Evolutionary conservation across 176 grass and related monocot genomes (phyloP), one percentile per base, ranked within the genome.

Genomic region (Ensete ventricosum): DNA sequence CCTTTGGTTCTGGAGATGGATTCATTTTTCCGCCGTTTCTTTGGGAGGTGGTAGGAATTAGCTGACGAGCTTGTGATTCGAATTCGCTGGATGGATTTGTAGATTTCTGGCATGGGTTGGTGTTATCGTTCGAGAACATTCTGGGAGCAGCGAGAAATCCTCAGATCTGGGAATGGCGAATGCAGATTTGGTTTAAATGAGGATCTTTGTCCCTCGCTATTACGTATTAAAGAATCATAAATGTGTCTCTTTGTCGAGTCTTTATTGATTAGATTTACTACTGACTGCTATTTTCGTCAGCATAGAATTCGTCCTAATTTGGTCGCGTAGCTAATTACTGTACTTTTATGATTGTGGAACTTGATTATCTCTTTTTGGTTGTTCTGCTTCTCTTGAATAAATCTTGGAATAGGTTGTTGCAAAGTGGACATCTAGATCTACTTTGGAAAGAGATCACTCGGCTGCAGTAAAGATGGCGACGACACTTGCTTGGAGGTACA

Each of bases 401-500:
- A 71, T 71, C 13, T 34, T n/a, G 51, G 21, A 11, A 65, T 53
- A 48, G 52, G 11, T 54, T 59, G 53, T 50, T 16, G 11, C 24
- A 48, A 49, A 50, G 14, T 67, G 49, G 9, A 60, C 65, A 57
- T n/a, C 11, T 71, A 50, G 66, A 23, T 79, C 64, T 51, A 60
- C 43, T 2, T 49, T 23, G 11, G 6, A 50, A 54, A 34, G 11
- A 21, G 14, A 53, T 24, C 1, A 25, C 67, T 48, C 23, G 11
- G 50, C 34, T 57, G 16, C 14, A 57, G 66, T 57, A 67, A 83
- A 80, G 14, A 90, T 98, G 94, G 86, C 94, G 53, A 79, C 94
- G 9, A 21, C 94, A 74, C 51, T 98, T 73, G 81, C 90, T 73
- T 98, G 94, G 94, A 79, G 90, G 82, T 89, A 87, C 73, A 98